Base-by-base conservation (phyloP, 768 basidiomycete genomes). In the Tubosaeta brunneosetosa region DNA sequence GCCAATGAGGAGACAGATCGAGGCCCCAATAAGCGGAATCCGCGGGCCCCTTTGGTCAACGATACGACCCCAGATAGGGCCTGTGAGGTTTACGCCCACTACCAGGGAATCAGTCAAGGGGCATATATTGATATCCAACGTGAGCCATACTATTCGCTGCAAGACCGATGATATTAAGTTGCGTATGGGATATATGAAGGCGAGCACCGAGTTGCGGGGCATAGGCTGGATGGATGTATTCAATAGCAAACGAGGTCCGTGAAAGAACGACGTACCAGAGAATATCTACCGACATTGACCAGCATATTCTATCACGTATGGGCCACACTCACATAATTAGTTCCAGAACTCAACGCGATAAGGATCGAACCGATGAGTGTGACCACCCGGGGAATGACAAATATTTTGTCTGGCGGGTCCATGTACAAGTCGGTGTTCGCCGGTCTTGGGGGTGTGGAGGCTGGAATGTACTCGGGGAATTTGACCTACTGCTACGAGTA, bases 161-260 rank as follows among this genome's bases (percentile, higher is more conserved):
- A n/a, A 88, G 72, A 14, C 82, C 91, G 16, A 94, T 79, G 33
- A 93, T 66, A 59, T 95, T 94, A 33, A 91, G 74, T 52, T 88
- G 82, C 0, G 92, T 94, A 50, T 94, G 88, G 4, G 81, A 79
- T 47, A 94, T 80, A 43, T 77, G 73, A 16, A 95, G 78, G 37
- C 83, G 80, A n/a, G 83, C 71, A 1, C 88, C 89, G 5, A 95
- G 78, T 65, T 95, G 92, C 0, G 93, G 92, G 2, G 88, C 83
- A 66, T 94, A 97, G 17, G 91, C 92, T 85, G 55, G 53, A 37
- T 85, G 55, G 53, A 37, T 40, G 49, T 17, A 22, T 47, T 49
- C 47, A 52, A 45, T 14, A 8, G 29, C 29, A 19, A 2, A 22
- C 6, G 4, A 29, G 11, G 1, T 13, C 8, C 1, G 9, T 16